phyloP scores from a whole-genome alignment of 805 yeast species.

The Metschnikowia kunwiensis region DNA sequence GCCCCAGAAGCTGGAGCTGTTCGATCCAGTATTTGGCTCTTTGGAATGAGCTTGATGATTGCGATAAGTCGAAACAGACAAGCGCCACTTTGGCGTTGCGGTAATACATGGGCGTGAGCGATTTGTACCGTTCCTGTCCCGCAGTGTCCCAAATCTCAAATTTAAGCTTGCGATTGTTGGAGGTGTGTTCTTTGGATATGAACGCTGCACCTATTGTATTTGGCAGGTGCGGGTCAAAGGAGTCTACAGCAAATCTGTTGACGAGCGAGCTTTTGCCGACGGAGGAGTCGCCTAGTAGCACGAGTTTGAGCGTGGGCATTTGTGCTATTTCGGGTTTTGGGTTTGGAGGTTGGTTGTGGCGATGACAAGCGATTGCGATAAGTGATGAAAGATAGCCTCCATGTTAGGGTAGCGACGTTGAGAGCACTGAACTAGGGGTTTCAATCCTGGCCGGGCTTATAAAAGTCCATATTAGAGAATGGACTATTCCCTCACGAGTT shows the following conservation, averaged over 20 bases:
- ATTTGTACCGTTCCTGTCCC: slow-evolving; percentile 61
- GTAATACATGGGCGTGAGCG: slow-evolving; percentile 46
- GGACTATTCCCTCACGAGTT: too few relatives aligned
- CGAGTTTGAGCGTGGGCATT: slow-evolving; percentile 28
- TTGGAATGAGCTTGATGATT: slow-evolving; percentile 42
- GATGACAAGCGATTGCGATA: too few relatives aligned
- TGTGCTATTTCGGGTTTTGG: too few relatives aligned
- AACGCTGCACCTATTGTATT: slow-evolving; percentile 99
- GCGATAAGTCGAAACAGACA: slow-evolving; percentile 81
- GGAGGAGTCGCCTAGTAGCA: slow-evolving; percentile 51
- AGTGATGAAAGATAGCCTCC: too few relatives aligned
- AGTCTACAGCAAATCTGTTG: slow-evolving; percentile 66
- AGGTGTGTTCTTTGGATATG: slow-evolving; percentile 63
- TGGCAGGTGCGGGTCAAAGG: slow-evolving; percentile 76
- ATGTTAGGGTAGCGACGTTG: too few relatives aligned
- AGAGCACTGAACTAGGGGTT: too few relatives aligned
- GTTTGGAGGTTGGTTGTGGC: neutral
- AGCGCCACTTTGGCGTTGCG: slow-evolving; percentile 56
- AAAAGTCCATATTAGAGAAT: too few relatives aligned
- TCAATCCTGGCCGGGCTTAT: too few relatives aligned
- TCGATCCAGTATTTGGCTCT: slow-evolving; percentile 90
- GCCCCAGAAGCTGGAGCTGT: slow-evolving; percentile 49
- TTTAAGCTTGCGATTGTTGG: slow-evolving; percentile 43
- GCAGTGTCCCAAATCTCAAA: slow-evolving; percentile 94
- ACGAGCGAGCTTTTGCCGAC: slow-evolving; percentile 75